A percentile compares a stretch with the other conserved stretches of the same genome.
phyloP scores from a whole-genome alignment of 2,329 filamentous ascomycete genomes.

The Aspergillus tubingensis region DNA sequence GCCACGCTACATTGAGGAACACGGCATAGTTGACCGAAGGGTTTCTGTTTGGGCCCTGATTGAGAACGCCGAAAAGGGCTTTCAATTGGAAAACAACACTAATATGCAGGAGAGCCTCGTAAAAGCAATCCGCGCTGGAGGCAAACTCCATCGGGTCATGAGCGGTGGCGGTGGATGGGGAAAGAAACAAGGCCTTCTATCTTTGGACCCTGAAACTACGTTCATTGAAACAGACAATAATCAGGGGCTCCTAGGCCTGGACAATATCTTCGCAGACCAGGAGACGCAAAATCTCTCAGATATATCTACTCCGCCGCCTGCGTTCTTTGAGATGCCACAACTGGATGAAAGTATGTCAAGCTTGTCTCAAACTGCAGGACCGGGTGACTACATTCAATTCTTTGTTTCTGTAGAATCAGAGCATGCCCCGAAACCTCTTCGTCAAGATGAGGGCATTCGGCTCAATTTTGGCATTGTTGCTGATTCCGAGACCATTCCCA shows the following conservation, averaged over 20 bases:
- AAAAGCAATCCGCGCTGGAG: conserved; percentile 33
- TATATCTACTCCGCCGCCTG: conserved; percentile 14
- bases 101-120: conserved; percentile 26
- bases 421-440: not conserved
- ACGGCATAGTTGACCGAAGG: conserved; percentile 39
- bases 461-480: not conserved
- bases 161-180: conserved; percentile 49
- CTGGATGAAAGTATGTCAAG: conserved; percentile 37
- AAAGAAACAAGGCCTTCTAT: conserved; percentile 48
- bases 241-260: conserved; percentile 22
- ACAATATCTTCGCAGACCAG: conserved; percentile 27
- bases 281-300: conserved; percentile 10
- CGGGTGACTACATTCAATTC: conserved; percentile 45
- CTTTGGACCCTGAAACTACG: conserved; percentile 43
- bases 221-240: conserved; percentile 25
- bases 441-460: not conserved
- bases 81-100: conserved; percentile 6
- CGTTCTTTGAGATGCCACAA: conserved; percentile 22
- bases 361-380: conserved; percentile 41
- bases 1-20: conserved; percentile 42
- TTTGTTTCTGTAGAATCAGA: conserved; percentile 32
- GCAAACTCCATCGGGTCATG: conserved; percentile 45
- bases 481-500: not conserved
- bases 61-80: conserved; percentile 27
- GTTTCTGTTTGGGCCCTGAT: conserved; percentile 47